phyloP scores from a whole-genome alignment of 176 grass and related monocot genomes.

The Avena insularis region DNA sequence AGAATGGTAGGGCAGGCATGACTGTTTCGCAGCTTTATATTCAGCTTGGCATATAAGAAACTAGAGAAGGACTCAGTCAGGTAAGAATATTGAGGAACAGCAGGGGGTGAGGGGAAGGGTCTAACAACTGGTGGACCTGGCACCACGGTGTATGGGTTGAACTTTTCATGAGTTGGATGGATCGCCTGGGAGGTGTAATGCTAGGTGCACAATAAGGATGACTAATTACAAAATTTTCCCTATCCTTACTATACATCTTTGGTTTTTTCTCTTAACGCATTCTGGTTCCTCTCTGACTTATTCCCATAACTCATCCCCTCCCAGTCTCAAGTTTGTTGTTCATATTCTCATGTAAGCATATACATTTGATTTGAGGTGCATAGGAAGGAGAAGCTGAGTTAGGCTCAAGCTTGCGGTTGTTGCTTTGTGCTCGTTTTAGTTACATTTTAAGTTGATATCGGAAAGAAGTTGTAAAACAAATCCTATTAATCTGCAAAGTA shows the following conservation, averaged over 20 bases:
- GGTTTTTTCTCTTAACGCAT: not conserved
- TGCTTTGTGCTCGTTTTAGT: not conserved
- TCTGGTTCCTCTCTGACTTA: not conserved
- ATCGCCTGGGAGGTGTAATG: not conserved
- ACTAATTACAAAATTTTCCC: not conserved
- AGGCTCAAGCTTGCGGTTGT: not conserved
- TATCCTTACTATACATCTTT: not conserved
- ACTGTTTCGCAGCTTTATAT: not conserved
- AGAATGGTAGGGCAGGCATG: not conserved
- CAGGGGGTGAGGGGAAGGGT: not conserved
- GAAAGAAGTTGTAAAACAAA: not conserved
- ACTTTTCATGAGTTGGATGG: not conserved
- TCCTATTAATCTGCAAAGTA: not conserved
- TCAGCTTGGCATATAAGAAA: slow-evolving; percentile 15
- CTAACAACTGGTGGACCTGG: not conserved
- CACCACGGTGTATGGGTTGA: not conserved
- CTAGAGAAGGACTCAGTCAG: not conserved
- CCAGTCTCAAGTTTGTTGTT: not conserved
- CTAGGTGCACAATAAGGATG: not conserved
- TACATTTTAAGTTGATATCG: not conserved
- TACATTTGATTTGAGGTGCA: not conserved
- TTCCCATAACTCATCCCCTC: not conserved
- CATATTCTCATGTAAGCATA: not conserved
- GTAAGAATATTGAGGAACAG: not conserved
- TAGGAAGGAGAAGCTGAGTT: not conserved